Evolutionary conservation across 1,284 basidiomycete genomes (phyloP), one percentile per base, ranked within the genome.

Genomic region (Apiotrichum gracile): DNA sequence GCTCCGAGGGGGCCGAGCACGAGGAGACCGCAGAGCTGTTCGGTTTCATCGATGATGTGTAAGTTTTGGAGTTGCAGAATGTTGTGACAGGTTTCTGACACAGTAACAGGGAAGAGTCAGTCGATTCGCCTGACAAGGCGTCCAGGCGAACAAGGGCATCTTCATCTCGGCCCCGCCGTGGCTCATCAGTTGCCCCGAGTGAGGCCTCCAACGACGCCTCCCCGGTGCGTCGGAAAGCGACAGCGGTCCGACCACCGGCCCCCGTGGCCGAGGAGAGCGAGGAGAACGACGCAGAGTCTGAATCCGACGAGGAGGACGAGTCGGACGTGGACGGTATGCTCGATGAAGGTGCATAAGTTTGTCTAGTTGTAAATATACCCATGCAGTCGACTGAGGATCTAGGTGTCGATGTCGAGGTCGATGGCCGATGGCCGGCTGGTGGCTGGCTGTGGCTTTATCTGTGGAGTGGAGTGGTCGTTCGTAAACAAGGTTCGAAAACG

Each of bases 11-110:
- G n/a, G 51, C 52, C 3, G 66, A 64, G 19, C 48, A 55, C 16
- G 65, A 62, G 44, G 61, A 54, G 13, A 54, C 68, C 12, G 41
- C 54, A 29, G 65, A 67, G 26, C 43, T 73, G n/a, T 68, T 67
- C 42, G 69, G 58, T 1, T 65, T 72, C 49, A 70, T 75, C 29
- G 74, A 75, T 54, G 72, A 68, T 46, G 65, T 72, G 72, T 75
- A 47, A 66, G 73, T 70, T 10, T 12, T 22, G 5, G 3, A 5
- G 9, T 2, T 27, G 34, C 17, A 14, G 17, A 9, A 21, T 34
- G 47, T 12, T 19, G 13, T 16, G 25, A 3, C 12, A 14, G 22
- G 38, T 29, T 8, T 40, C 38, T 39, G 34, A 42, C 27, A 35
- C 5, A 27, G 27, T 31, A 5, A 7, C 40, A 55, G 58, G 42